phyloP scores from a whole-genome alignment of 208 protist species.

The Naegleria gruberi region DNA sequence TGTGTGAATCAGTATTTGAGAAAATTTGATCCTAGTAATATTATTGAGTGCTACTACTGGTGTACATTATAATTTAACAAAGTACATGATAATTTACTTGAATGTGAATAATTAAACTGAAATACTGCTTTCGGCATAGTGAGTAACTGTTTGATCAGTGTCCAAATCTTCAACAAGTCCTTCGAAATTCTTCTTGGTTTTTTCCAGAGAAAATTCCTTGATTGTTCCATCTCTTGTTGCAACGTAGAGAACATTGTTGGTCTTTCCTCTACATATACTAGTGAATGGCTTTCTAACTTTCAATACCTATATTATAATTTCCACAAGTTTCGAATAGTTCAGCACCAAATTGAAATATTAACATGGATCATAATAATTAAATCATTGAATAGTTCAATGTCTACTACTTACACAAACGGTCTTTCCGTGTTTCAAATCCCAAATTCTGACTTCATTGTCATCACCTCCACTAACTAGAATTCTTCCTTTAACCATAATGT shows the following conservation, averaged over 20 bases:
- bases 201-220: neutral
- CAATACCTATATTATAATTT: no score
- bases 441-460: neutral
- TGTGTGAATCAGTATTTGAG: no score
- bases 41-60: no score
- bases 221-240: neutral
- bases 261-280: neutral
- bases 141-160: neutral
- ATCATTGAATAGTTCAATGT: no score
- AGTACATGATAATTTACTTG: neutral
- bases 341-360: no score
- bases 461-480: neutral
- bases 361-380: no score
- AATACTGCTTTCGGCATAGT: neutral
- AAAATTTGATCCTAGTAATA: no score
- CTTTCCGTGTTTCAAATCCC: constrained; percentile 13
- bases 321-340: neutral
- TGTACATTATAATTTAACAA: no score
- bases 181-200: neutral
- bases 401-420: neutral
- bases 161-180: neutral
- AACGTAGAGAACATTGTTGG: neutral
- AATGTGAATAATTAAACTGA: neutral
- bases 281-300: neutral
- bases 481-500: neutral